Conservation (phyloP, 441 rosid genomes). For the Eutrema salsugineum region DNA sequence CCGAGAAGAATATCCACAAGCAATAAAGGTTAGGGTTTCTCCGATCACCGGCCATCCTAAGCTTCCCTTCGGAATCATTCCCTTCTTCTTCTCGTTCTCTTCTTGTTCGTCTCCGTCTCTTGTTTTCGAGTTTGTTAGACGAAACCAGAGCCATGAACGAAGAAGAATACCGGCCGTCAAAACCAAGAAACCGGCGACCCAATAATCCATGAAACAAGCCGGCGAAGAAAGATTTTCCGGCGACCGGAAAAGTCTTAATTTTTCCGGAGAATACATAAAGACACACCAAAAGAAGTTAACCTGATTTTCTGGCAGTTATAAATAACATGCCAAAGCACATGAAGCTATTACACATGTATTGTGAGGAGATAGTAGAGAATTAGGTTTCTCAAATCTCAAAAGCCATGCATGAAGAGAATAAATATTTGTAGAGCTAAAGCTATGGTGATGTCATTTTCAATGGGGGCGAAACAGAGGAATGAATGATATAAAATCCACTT, state of each 20-base stretch:
- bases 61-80: constrained; percentile 54
- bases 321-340: constrained; percentile 18
- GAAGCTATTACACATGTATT: constrained; percentile 1
- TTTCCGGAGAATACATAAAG: background rate
- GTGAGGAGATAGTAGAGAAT: background rate
- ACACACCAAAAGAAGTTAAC: background rate
- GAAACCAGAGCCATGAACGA: constrained; percentile 31
- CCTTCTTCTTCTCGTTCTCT: constrained; percentile 7
- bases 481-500: constrained; percentile 8
- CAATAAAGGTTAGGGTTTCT: constrained; percentile 65
- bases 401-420: constrained; percentile 31
- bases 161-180: constrained; percentile 34
- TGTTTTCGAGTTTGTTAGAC: background rate
- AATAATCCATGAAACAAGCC: constrained; percentile 6
- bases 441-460: constrained; percentile 33
- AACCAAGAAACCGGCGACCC: constrained; percentile 39
- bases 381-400: constrained; percentile 13
- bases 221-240: constrained; percentile 8
- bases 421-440: constrained; percentile 29
- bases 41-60: constrained; percentile 74
- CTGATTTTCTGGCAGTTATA: background rate
- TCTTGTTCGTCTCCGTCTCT: background rate
- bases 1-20: constrained; percentile 54
- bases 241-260: constrained; percentile 17
- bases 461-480: constrained; percentile 29